Base-by-base conservation (phyloP, 345 rosid genomes). In the Hirschfeldia incana region DNA sequence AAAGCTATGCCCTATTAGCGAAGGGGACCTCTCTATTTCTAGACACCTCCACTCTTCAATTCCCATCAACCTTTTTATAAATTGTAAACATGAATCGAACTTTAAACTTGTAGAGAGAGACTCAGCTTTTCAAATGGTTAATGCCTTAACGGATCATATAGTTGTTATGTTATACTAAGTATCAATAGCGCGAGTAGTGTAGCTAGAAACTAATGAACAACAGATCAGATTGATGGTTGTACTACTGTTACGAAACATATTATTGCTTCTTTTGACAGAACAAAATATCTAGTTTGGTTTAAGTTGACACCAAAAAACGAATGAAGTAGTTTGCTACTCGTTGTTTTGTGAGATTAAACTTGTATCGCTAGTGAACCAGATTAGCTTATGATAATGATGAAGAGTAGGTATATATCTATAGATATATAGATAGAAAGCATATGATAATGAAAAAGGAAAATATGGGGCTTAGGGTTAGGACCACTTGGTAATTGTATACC, bases 11-110 rank as follows among this genome's bases (percentile, higher is more conserved):
- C 78, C 74, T 79, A 67, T 73, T 73, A 67, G 65, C 70, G 28
- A 46, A 62, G 78, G 82, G 82, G 82, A 73, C 82, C 82, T 79
- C 78, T 79, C 82, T 79, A 79, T 58, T 55, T 30, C 62, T 65
- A 42, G 17, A 6, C 29, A 65, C 46, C 51, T 4, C 29, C 62
- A 66, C 77, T 72, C 69, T 72, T 67, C 63, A 15, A 33, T 78
- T 65, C 33, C 46, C 57, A 65, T 57, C 67, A 71, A 71, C 27
- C 26, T 39, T 29, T 37, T 73, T 67, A 13, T 73, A 9, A 58
- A 3, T 0, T 58, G 36, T 67, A 13, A 21, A 49, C 12, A 42
- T 9, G 26, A 44, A 73, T 5, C 6, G 28, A 53, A 30, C 44
- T 44, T 36, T 36, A 17, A 17, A 17, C 69, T 16, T 44, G 26